These are phyloP conservation scores for Furcasterigmium furcatum DNA, from an alignment of 2,329 filamentous ascomycete species.

Conservation along the genomic window DNA sequence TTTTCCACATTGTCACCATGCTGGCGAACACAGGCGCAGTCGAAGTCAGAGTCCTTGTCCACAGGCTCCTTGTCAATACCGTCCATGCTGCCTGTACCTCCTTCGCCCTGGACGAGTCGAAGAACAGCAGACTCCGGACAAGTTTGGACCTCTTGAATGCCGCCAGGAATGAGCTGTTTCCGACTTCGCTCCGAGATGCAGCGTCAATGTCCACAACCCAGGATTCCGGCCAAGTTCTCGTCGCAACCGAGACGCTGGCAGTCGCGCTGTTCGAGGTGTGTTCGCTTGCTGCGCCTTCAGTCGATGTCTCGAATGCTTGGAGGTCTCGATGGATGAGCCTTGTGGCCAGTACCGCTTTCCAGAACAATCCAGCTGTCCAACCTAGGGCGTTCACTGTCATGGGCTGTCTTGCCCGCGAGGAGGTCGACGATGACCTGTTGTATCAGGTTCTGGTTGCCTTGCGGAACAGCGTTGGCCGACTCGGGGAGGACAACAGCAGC, in stretches of 20 bases:
- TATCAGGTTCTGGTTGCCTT: constrained; percentile 70
- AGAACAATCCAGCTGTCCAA: constrained; percentile 70
- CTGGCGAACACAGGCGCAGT: constrained; percentile 61
- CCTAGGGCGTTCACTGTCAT: constrained; percentile 68
- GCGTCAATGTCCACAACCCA: constrained; percentile 51
- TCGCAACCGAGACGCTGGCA: constrained; percentile 59
- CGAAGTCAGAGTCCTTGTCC: constrained; percentile 56
- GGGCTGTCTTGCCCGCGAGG: constrained; percentile 68
- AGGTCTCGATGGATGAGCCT: constrained; percentile 71
- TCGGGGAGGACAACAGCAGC: constrained; percentile 60
- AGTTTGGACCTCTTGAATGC: constrained; percentile 59
- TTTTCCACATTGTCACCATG: constrained; percentile 71
- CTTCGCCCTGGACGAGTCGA: constrained; percentile 59
- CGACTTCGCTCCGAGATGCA: constrained; percentile 47
- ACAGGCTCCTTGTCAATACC: constrained; percentile 63
- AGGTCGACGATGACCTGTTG: constrained; percentile 68
- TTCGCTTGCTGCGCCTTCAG: constrained; percentile 58
- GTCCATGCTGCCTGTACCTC: constrained; percentile 66
- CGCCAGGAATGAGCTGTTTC: constrained; percentile 55
- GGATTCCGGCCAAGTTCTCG: constrained; percentile 47
- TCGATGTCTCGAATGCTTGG: constrained; percentile 66
- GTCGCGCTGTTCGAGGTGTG: constrained; percentile 62
- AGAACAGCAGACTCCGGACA: constrained; percentile 50
- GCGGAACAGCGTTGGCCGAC: constrained; percentile 61
- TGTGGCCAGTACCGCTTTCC: constrained; percentile 69